Conservation (phyloP, 163 green algal species). For the Chlorella variabilis region DNA sequence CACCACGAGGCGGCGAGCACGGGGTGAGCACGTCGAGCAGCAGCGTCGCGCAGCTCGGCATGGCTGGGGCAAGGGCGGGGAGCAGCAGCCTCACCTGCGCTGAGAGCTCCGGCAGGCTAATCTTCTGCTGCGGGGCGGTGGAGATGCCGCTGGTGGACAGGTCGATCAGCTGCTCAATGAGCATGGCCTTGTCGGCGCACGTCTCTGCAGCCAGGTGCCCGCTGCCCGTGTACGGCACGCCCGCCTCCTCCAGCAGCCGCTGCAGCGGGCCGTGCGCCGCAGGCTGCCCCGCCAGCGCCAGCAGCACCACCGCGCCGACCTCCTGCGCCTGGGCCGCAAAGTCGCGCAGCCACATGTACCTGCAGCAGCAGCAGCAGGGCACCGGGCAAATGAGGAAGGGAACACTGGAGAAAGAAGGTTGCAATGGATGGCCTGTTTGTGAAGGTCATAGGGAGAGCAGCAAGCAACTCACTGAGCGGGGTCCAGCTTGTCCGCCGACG, state of each 20-base stretch:
- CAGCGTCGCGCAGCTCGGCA: too few relatives aligned
- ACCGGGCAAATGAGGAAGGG: too few relatives aligned
- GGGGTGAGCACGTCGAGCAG: too few relatives aligned
- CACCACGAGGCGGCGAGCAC: too few relatives aligned
- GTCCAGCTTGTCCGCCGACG: neutral
- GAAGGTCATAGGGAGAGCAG: too few relatives aligned
- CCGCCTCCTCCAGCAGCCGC: slow-evolving; percentile 29
- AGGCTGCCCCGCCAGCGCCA: slow-evolving; percentile 18
- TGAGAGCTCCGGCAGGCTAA: slow-evolving; percentile 43
- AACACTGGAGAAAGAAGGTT: too few relatives aligned
- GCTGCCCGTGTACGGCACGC: slow-evolving; percentile 40
- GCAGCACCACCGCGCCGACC: slow-evolving; percentile 31
- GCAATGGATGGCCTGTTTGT: too few relatives aligned
- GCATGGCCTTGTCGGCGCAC: slow-evolving; percentile 26
- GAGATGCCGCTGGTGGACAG: slow-evolving; percentile 21
- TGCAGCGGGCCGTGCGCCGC: slow-evolving; percentile 41
- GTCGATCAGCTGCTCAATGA: slow-evolving; percentile 38
- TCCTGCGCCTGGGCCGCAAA: slow-evolving; percentile 23
- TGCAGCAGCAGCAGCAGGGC: neutral
- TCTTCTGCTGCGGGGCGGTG: slow-evolving; percentile 34
- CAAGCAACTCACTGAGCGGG: slow-evolving; percentile 4
- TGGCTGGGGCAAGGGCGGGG: too few relatives aligned
- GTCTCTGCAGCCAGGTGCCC: slow-evolving; percentile 13
- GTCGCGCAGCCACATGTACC: slow-evolving; percentile 35
- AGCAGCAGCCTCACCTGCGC: slow-evolving; percentile 2